Evolutionary conservation across 176 grass and related monocot species (phyloP).

Genomic region (Elaeis guineensis): DNA sequence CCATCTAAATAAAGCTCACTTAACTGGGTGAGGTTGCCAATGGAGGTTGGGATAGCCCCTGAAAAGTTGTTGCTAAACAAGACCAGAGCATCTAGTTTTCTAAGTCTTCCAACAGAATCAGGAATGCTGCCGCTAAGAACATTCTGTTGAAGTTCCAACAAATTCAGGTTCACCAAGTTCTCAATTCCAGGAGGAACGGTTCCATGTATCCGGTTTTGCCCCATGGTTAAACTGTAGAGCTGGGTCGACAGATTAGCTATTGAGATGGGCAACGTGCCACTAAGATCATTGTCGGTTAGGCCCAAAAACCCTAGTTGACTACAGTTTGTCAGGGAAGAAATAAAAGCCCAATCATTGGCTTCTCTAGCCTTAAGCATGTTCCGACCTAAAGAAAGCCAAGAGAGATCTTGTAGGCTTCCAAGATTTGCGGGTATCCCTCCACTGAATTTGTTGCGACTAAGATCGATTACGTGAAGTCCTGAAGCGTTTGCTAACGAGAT

Average conservation of each 20-base stretch:
- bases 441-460: conserved; percentile 17
- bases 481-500: conserved; percentile 11
- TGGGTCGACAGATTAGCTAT: conserved; percentile 21
- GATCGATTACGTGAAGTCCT: neutral
- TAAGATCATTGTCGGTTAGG: conserved; percentile 3
- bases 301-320: neutral
- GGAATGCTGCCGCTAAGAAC: too few species aligned
- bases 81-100: too few species aligned
- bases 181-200: conserved; percentile 8
- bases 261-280: conserved; percentile 3
- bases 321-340: conserved; percentile 20
- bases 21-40: too few species aligned
- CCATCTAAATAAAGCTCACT: too few species aligned
- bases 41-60: too few species aligned
- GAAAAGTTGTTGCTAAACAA: too few species aligned
- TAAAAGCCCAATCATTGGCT: conserved; percentile 17
- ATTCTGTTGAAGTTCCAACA: conserved; percentile 14
- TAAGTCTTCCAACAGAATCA: too few species aligned
- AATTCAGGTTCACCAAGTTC: conserved; percentile 21
- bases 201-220: conserved; percentile 14
- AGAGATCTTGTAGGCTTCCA: conserved; percentile 1
- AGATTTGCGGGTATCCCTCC: conserved; percentile 18
- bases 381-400: neutral
- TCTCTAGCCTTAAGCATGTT: conserved; percentile 8
- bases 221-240: neutral